A percentile compares a stretch with the other conserved stretches of the same genome.
Conservation (phyloP, 2,329 filamentous ascomycete genomes). For the Ascochyta fabae region DNA sequence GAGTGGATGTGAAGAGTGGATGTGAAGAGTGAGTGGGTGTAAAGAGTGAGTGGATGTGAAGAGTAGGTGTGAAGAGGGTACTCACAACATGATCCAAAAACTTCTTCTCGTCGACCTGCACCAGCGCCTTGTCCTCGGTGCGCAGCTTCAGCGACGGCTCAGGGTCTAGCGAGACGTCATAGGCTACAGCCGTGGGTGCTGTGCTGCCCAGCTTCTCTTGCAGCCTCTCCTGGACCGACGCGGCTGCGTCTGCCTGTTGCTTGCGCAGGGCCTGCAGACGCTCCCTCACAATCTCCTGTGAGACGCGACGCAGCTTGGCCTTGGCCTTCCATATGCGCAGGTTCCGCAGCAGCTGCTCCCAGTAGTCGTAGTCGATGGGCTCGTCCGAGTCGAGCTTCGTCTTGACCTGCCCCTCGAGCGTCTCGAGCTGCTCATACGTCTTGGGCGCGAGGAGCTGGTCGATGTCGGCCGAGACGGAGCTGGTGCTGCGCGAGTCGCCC, state of each 20-base stretch:
- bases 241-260: constrained; percentile 72
- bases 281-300: constrained; percentile 74
- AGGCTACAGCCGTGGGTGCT: constrained; percentile 22
- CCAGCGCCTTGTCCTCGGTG: constrained; percentile 67
- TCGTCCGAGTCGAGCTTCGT: constrained; percentile 87
- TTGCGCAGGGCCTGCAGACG: constrained; percentile 70
- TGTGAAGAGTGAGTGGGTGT: too few species aligned
- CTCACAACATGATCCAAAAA: constrained; percentile 65
- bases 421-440: constrained; percentile 82
- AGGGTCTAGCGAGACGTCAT: constrained; percentile 63
- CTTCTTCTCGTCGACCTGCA: constrained; percentile 62
- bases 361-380: constrained; percentile 95
- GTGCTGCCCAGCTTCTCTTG: constrained; percentile 51
- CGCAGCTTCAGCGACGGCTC: constrained; percentile 70
- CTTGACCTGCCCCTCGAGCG: constrained; percentile 84
- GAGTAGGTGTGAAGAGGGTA: constrained; percentile 13
- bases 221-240: constrained; percentile 60
- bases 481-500: constrained; percentile 76
- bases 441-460: constrained; percentile 88
- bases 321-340: constrained; percentile 91
- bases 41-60: too few species aligned
- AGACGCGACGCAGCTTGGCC: constrained; percentile 80
- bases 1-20: too few species aligned
- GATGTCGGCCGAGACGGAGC: constrained; percentile 84
- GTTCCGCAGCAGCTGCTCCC: constrained; percentile 88